These are phyloP conservation scores for Nitzschia palea DNA, from an alignment of 108 stramenopile species.

Conservation along the genomic window DNA sequence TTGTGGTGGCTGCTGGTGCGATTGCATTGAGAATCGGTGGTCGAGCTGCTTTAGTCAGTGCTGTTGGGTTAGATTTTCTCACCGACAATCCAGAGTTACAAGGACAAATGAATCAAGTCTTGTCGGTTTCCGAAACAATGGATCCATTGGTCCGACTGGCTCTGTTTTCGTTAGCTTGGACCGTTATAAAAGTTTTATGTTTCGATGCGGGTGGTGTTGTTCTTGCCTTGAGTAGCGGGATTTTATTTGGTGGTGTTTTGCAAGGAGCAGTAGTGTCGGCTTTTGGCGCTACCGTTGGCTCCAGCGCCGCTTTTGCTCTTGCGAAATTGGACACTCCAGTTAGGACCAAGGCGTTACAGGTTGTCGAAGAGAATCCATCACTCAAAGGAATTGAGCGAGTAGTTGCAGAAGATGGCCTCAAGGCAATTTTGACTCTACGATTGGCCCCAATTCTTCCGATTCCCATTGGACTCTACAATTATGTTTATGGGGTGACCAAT, in stretches of 20 bases:
- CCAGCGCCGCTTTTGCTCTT: constrained; percentile 77
- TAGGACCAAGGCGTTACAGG: constrained; percentile 71
- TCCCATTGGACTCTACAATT: constrained; percentile 93
- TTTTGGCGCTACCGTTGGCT: constrained; percentile 81
- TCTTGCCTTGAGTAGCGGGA: constrained; percentile 81
- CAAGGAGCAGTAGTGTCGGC: constrained; percentile 84
- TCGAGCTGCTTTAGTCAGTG: constrained; percentile 77
- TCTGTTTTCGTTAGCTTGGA: constrained; percentile 74
- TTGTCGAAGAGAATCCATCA: constrained; percentile 76
- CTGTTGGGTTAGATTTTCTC: constrained; percentile 85
- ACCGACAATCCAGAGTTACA: constrained; percentile 82
- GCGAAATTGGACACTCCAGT: constrained; percentile 79
- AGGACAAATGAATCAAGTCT: constrained; percentile 62
- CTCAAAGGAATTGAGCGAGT: constrained; percentile 91
- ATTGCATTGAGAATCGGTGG: constrained; percentile 85
- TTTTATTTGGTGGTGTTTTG: constrained; percentile 91
- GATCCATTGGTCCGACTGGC: constrained; percentile 48
- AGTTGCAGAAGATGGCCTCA: constrained; percentile 86
- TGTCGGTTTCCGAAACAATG: constrained; percentile 56
- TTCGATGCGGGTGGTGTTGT: constrained; percentile 84
- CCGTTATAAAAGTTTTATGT: constrained; percentile 75
- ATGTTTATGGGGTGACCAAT: constrained; percentile 89
- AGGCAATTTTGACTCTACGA: constrained; percentile 90
- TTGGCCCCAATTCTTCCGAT: constrained; percentile 93
- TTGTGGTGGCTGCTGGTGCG: constrained; percentile 84